A percentile compares a stretch with the other conserved stretches of the same genome.
Conservation (phyloP, 2,329 filamentous ascomycete genomes). For the Talaromyces atroroseus region DNA sequence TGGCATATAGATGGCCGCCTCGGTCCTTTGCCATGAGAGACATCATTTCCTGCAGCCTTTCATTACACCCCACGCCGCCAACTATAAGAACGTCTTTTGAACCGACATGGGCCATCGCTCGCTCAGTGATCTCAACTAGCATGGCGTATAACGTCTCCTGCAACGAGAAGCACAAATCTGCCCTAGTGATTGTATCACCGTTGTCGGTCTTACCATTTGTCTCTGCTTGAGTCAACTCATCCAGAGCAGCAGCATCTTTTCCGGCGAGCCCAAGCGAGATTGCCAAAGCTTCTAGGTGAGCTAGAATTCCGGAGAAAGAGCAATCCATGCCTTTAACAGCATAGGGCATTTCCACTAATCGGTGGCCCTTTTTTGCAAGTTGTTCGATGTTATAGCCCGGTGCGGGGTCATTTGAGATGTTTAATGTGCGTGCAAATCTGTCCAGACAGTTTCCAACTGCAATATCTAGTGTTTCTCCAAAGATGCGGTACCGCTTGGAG, state of each 20-base stretch:
- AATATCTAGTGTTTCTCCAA: conserved; percentile 95
- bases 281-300: conserved; percentile 73
- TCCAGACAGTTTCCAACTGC: conserved; percentile 97
- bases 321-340: conserved; percentile 99
- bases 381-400: conserved; percentile 98
- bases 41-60: conserved; percentile 97
- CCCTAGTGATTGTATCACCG: conserved; percentile 56
- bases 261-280: conserved; percentile 39
- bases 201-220: conserved; percentile 27
- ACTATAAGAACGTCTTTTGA: conserved; percentile 88
- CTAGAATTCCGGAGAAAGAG: conserved; percentile 88
- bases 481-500: conserved; percentile 90
- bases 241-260: conserved; percentile 46
- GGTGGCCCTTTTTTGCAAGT: conserved; percentile 67
- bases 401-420: conserved; percentile 91
- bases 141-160: conserved; percentile 96
- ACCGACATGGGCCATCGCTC: conserved; percentile 96
- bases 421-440: conserved; percentile 84
- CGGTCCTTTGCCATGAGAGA: conserved; percentile 85
- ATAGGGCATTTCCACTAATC: conserved; percentile 84
- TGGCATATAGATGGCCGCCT: conserved; percentile 86
- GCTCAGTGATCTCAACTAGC: conserved; percentile 96
- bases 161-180: conserved; percentile 85
- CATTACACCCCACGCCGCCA: conserved; percentile 91
- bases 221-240: conserved; percentile 25